Percentiles rank a stretch among this genome's conserved stretches.
phyloP scores from a whole-genome alignment of 305 asterid species.

The Solanum aculeatissimum region DNA sequence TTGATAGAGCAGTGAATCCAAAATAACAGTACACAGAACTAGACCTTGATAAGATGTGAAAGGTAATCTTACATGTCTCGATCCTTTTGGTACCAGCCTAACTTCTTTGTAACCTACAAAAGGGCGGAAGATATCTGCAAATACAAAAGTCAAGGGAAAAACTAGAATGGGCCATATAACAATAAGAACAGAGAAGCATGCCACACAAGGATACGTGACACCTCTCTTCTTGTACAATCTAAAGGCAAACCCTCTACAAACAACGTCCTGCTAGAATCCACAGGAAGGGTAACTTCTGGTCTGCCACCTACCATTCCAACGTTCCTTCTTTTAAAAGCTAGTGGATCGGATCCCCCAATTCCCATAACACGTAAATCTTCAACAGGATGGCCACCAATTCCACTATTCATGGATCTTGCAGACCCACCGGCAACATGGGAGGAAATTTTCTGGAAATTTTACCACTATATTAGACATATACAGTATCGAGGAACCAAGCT shows the following conservation, averaged over 20 bases:
- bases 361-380: constrained; percentile 45
- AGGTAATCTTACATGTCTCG: constrained; percentile 29
- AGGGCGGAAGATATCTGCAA: constrained; percentile 48
- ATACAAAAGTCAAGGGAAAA: constrained; percentile 26
- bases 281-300: constrained; percentile 49
- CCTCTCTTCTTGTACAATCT: constrained; percentile 64
- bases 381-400: constrained; percentile 31
- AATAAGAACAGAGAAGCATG: neutral
- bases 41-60: neutral
- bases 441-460: constrained; percentile 31
- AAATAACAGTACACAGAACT: neutral
- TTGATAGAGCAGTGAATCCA: neutral
- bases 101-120: constrained; percentile 53
- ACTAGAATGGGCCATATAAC: neutral
- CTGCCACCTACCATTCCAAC: constrained; percentile 28
- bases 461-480: neutral
- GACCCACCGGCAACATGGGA: constrained; percentile 34
- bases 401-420: constrained; percentile 41
- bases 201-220: constrained; percentile 58
- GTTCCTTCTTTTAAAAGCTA: constrained; percentile 26
- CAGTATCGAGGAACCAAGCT: neutral
- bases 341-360: constrained; percentile 31
- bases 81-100: constrained; percentile 35
- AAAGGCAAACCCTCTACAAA: constrained; percentile 70
- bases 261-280: constrained; percentile 54